Base-by-base conservation (phyloP, 345 rosid genomes). In the Ailanthus altissimus region DNA sequence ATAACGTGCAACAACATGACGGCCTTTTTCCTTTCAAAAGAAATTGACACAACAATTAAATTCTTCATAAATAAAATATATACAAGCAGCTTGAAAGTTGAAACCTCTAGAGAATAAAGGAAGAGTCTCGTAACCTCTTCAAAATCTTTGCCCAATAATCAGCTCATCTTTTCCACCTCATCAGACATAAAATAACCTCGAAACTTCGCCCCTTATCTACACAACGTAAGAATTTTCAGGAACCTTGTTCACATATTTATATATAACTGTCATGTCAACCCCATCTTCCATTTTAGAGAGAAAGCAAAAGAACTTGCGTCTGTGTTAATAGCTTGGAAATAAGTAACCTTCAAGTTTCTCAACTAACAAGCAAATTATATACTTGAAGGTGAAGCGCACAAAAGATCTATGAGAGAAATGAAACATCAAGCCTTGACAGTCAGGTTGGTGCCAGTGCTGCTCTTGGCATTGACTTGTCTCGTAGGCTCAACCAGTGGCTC, bases 401-500 rank as follows among this genome's bases (percentile, higher is more conserved):
- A 45, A 0, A 12, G 6, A 59, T 45, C 20, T 38, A 11, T 23
- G n/a, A 67, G 64, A n/a, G 68, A 63, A 16, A 80, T 83, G 76
- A 80, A 77, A 64, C 77, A 38, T 32, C 54, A 70, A 32, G 38
- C 38, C 38, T 32, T 32, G 38, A 32, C 38, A 32, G 67, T 66
- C 62, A 61, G 14, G 63, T 38, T 47, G 28, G 28, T 74, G 69
- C 46, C 75, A 5, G 28, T 77, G 67, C 47, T 81, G 70, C 50
- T 78, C 53, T 13, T 83, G 4, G 4, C 47, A 21, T 62, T 79
- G 47, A 64, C 83, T 18, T 79, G 79, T 67, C 58, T 83, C 8
- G 47, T 53, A 50, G 60, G 58, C 18, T 67, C 84, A 40, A 70
- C 76, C 15, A 71, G 81, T 50, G 87, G 80, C 18, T 85, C 90